phyloP scores from a whole-genome alignment of 2,329 filamentous ascomycete species.

The Diplocarpon mali region DNA sequence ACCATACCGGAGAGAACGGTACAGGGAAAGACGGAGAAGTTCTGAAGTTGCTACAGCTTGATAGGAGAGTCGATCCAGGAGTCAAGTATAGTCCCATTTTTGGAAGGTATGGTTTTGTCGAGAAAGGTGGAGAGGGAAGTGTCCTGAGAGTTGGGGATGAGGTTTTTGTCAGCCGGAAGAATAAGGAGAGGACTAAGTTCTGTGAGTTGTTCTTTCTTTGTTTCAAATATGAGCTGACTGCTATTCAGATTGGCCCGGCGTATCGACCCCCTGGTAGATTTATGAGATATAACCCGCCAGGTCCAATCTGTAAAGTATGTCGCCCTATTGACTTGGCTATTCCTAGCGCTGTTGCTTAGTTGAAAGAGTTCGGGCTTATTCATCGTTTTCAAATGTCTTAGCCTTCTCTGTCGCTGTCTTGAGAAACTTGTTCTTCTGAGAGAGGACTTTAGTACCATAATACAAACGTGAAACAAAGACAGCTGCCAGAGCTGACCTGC shows the following conservation, averaged over 20 bases:
- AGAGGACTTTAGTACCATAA: too few species aligned
- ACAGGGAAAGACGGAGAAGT: slow-evolving; percentile 47
- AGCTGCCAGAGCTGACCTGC: too few species aligned
- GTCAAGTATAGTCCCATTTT: slow-evolving; percentile 59
- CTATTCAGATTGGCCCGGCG: slow-evolving; percentile 5
- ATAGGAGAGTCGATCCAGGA: slow-evolving; percentile 60
- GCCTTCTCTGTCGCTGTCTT: too few species aligned
- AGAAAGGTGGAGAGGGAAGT: slow-evolving; percentile 20
- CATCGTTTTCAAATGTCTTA: too few species aligned
- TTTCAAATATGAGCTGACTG: not conserved
- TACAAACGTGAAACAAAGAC: too few species aligned
- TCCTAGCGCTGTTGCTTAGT: too few species aligned
- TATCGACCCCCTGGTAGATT: not conserved
- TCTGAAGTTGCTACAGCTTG: slow-evolving; percentile 58
- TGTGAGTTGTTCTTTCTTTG: slow-evolving; percentile 31
- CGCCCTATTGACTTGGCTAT: too few species aligned
- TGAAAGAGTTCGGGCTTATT: too few species aligned
- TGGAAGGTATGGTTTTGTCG: slow-evolving; percentile 59
- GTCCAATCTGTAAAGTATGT: too few species aligned
- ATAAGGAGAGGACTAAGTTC: slow-evolving; percentile 34
- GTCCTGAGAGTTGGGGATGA: slow-evolving; percentile 37
- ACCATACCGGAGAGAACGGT: slow-evolving; percentile 48
- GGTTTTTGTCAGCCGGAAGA: slow-evolving; percentile 33
- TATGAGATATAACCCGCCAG: too few species aligned
- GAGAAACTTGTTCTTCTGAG: too few species aligned